Base-by-base conservation (phyloP, 1,139 yeast genomes). In the Magnusiomyces magnusii region DNA sequence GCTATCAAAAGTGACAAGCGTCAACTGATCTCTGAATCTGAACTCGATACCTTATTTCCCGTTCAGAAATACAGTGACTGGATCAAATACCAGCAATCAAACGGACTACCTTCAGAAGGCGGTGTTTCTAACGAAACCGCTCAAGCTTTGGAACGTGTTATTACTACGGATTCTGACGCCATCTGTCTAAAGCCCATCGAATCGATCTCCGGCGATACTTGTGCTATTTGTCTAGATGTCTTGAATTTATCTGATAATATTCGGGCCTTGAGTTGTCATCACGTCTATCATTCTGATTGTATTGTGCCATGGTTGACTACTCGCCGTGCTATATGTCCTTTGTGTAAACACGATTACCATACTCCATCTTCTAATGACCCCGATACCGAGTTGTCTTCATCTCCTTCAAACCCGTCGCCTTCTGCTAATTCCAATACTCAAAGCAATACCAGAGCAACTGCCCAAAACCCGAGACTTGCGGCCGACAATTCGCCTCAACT, bases 221-320 rank as follows among this genome's bases (percentile, higher is more conserved):
- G 96, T 76, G 91, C 93, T 15, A 85, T 88, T 62, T 88, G 96
- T 71, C 76, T 88, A 55, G 95, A 87, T 58, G 69, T 74, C 3
- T 78, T 86, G 58, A 87, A 84, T 62, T 80, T 81, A 55, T 85
- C 81, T 15, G 90, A 86, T 61, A 71, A 74, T 1, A 88, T 88
- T 0, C 79, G 95, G 60, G 93, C 91, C 0, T 76, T 88, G 55
- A 74, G 86, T 21, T 88, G 96, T 73, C 90, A 91, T 13, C 95
- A 88, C 72, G 93, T 87, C 1, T 88, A 85, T 77, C 96, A 88
- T 69, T 79, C 85, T 13, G 84, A 79, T 27, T 88, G 96, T 72
- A 77, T 88, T 57, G 91, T 86, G 63, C 92, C 92, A 1, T 88
- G 96, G 96, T 75, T 88, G 57, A 85, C 84, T 1, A 81, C 81